Base-by-base conservation (phyloP, 768 basidiomycete species). In the Tulasnella sp. region DNA sequence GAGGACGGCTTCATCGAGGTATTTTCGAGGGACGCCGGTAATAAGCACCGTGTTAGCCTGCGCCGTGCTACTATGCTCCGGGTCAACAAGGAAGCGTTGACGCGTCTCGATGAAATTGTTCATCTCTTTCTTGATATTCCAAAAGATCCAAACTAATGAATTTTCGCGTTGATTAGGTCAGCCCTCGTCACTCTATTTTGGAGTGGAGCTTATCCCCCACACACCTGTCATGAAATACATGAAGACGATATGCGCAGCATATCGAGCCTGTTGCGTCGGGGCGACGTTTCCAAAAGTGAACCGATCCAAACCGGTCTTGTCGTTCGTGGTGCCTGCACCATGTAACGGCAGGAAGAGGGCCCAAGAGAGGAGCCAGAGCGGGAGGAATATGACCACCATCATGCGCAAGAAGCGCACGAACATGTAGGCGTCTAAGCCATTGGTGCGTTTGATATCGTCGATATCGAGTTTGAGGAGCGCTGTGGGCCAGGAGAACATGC, bases 311-410 rank as follows among this genome's bases (percentile, higher is more conserved):
- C 85, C 83, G 1, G 70, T 70, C 58, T 80, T 76, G 13, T 73
- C 74, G 1, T 66, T 62, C 0, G 83, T 85, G 24, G 79, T 72
- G 8, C 67, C 63, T 7, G 66, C 72, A 2, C 70, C 65, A 4
- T 84, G 80, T 65, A 87, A 71, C 21, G 95, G 95, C 0, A 98
- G 73, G 30, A 98, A 80, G 60, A 96, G 75, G 51, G 73, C 68
- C 94, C 95, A 97, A 1, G 90, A 88, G 34, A 97, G 27, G 51
- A 91, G 63, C 94, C 91, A 99, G 67, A 96, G 89, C 23, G 96
- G 94, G 4, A 94, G 66, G 69, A 97, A 78, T 24, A 93, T 73
- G 64, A 83, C 80, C 51, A 82, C 69, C 81, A 96, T 86, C 77
- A 97, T 83, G 51, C 85, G 81, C 5, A 76, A 66, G 63, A 88